These are phyloP conservation scores for Lithohypha guttulata DNA, from an alignment of 2,329 filamentous ascomycete species.

Conservation along the genomic window DNA sequence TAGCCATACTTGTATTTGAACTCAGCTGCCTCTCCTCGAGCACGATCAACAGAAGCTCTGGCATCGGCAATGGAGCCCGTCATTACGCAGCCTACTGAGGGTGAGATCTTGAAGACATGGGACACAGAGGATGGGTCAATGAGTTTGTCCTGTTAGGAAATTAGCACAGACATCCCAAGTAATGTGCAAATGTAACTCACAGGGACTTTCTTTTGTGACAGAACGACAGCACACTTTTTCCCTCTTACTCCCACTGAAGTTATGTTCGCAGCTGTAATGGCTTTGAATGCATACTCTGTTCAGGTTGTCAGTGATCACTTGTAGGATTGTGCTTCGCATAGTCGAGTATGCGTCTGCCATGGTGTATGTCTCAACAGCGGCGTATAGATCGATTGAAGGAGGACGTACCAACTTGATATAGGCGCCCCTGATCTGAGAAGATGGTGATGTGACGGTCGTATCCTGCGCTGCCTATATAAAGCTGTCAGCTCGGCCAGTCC, in stretches of 20 bases:
- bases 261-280: conserved; percentile 97
- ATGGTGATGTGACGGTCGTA: conserved; percentile 99
- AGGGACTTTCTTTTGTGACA: conserved; percentile 99
- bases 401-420: conserved; percentile 96
- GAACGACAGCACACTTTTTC: conserved; percentile 91
- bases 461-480: conserved; percentile 60
- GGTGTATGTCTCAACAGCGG: too few species aligned
- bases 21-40: conserved; percentile 89
- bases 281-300: conserved; percentile 99
- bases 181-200: conserved; percentile 46
- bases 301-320: too few species aligned
- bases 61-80: conserved; percentile 98
- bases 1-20: conserved; percentile 99
- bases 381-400: too few species aligned
- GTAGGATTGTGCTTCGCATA: too few species aligned
- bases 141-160: conserved; percentile 69
- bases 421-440: conserved; percentile 94
- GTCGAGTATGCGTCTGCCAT: too few species aligned
- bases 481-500: conserved; percentile 21
- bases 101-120: conserved; percentile 93
- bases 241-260: conserved; percentile 92
- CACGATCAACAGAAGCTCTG: conserved; percentile 80
- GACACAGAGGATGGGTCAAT: conserved; percentile 96
- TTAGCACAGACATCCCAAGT: conserved; percentile 21
- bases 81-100: conserved; percentile 95